A percentile compares a stretch with the other conserved stretches of the same genome.
Evolutionary conservation across 2,329 filamentous ascomycete genomes (phyloP).

Genomic region (Colletotrichum costaricense): DNA sequence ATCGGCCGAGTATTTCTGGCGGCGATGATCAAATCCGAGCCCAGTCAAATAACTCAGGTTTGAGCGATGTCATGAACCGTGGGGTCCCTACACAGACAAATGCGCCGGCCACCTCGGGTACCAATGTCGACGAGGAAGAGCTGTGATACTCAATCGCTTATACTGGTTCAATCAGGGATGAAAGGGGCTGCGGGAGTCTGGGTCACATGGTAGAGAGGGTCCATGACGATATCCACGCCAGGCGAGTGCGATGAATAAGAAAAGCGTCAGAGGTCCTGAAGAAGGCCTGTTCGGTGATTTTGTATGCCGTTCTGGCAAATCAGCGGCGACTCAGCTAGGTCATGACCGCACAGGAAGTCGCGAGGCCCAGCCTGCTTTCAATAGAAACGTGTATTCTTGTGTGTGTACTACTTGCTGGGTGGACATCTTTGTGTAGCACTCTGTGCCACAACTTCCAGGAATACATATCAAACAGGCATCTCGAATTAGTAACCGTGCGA

Average conservation of each 20-base stretch:
- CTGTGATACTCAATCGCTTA: conserved; percentile 2
- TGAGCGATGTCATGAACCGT: not conserved
- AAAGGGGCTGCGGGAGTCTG: not conserved
- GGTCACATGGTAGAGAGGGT: not conserved
- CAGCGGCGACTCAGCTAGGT: not conserved
- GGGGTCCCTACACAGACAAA: not conserved
- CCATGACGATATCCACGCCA: not conserved
- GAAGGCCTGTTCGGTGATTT: not conserved
- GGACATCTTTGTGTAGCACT: too few species aligned
- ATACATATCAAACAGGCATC: too few species aligned
- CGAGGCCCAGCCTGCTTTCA: not conserved
- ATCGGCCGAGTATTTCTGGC: conserved; percentile 30
- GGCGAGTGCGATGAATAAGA: not conserved
- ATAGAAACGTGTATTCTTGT: not conserved
- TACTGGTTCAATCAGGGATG: too few species aligned
- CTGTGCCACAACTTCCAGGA: too few species aligned
- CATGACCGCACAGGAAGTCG: not conserved
- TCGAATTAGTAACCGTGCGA: not conserved
- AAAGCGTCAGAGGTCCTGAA: not conserved
- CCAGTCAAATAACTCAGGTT: not conserved
- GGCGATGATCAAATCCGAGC: conserved; percentile 4
- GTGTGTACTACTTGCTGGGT: too few species aligned
- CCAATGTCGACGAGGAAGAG: conserved; percentile 30
- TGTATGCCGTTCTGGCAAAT: not conserved
- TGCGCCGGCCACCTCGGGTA: not conserved